A percentile compares a stretch with the other conserved stretches of the same genome.
phyloP scores from a whole-genome alignment of 768 basidiomycete genomes.

The Rhizopogon sp. region DNA sequence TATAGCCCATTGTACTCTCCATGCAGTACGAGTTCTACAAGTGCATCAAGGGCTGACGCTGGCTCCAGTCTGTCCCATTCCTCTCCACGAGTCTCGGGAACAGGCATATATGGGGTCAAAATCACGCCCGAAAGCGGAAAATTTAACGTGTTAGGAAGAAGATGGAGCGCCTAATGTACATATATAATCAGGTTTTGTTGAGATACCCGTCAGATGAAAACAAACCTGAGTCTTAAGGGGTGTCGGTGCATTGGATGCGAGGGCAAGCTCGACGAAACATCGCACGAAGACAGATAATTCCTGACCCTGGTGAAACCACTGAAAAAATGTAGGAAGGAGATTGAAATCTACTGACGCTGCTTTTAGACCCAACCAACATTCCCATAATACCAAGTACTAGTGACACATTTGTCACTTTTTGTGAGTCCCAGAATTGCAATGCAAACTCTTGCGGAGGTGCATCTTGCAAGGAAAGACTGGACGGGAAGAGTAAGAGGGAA shows the following conservation, averaged over 20 bases:
- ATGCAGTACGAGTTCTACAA: slow-evolving; percentile 78
- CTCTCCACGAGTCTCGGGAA: slow-evolving; percentile 81
- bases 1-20: slow-evolving; percentile 81
- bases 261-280: slow-evolving; percentile 80
- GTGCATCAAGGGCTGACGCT: slow-evolving; percentile 74
- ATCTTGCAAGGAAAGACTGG: slow-evolving; percentile 51
- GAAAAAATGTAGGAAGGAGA: slow-evolving; percentile 2
- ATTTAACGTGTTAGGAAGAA: slow-evolving; percentile 49
- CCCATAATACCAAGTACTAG: slow-evolving; percentile 82
- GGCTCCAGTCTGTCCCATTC: slow-evolving; percentile 88
- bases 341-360: slow-evolving; percentile 42
- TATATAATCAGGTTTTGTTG: slow-evolving; percentile 22
- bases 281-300: slow-evolving; percentile 60
- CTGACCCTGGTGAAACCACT: slow-evolving; percentile 36
- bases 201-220: neutral
- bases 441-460: slow-evolving; percentile 84
- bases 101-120: slow-evolving; percentile 69
- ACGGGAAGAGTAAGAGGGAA: slow-evolving; percentile 67
- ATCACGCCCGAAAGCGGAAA: slow-evolving; percentile 65
- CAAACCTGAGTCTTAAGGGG: slow-evolving; percentile 79
- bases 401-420: slow-evolving; percentile 77
- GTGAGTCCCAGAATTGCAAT: slow-evolving; percentile 93
- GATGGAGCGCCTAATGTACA: slow-evolving; percentile 43
- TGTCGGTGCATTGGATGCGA: slow-evolving; percentile 93
- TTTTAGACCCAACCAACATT: slow-evolving; percentile 76